phyloP scores from a whole-genome alignment of 768 basidiomycete species.

The Tephrocybe rancida region DNA sequence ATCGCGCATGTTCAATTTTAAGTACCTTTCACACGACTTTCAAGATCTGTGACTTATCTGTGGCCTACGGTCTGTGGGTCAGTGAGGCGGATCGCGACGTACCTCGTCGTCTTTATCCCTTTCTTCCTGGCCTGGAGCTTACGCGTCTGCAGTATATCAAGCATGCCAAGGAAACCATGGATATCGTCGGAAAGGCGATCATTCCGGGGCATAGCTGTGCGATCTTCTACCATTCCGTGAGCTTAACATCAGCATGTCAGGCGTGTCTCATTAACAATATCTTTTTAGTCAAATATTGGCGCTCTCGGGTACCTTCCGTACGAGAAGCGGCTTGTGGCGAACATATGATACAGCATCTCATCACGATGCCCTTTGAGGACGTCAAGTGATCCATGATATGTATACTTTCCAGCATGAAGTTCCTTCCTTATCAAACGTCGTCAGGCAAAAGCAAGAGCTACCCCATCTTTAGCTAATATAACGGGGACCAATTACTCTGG shows the following conservation, averaged over 20 bases:
- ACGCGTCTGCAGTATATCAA: constrained; percentile 26
- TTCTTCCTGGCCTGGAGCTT: not conserved
- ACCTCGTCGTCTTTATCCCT: not conserved
- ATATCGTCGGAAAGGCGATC: constrained; percentile 21
- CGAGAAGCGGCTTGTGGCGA: not conserved
- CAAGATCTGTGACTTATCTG: not conserved
- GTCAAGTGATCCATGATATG: constrained; percentile 1
- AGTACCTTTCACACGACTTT: not conserved
- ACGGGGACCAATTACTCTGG: constrained; percentile 20
- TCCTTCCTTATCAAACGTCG: not conserved
- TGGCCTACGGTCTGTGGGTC: not conserved
- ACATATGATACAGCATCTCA: not conserved
- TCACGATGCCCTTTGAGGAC: not conserved
- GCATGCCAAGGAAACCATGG: constrained; percentile 26
- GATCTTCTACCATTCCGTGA: constrained; percentile 28
- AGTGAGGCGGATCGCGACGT: not conserved
- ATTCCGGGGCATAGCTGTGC: constrained; percentile 29
- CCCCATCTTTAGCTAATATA: not conserved
- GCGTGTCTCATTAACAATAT: too few relatives aligned
- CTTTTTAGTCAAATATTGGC: too few relatives aligned
- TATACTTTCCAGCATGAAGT: not conserved
- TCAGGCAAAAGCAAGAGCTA: not conserved
- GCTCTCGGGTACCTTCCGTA: not conserved
- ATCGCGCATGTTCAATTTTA: not conserved
- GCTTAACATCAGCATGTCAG: too few relatives aligned